phyloP scores from a whole-genome alignment of 257 asterid genomes.

The Jaltomata sinuosa region DNA sequence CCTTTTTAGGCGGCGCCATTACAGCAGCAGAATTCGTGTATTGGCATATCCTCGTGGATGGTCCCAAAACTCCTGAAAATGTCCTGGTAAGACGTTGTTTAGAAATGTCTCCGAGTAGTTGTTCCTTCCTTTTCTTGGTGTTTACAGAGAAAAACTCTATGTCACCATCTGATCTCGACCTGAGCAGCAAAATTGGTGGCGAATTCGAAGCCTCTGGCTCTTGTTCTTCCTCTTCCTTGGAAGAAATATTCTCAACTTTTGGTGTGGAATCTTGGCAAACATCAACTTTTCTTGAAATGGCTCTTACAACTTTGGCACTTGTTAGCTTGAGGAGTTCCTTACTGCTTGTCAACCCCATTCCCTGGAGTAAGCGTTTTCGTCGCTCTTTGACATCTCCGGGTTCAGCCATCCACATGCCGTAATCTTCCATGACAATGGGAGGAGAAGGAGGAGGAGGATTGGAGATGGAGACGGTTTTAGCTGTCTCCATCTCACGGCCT shows the following conservation, averaged over 20 bases:
- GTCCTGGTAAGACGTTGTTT: slow-evolving; percentile 80
- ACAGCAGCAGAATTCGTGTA: slow-evolving; percentile 21
- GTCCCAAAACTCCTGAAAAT: slow-evolving; percentile 30
- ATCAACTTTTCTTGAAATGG: slow-evolving; percentile 12
- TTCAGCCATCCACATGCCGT: slow-evolving; percentile 85
- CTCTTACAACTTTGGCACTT: neutral
- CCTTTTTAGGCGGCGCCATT: slow-evolving; percentile 17
- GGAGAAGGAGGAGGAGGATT: neutral
- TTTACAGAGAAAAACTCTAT: slow-evolving; percentile 38
- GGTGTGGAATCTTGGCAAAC: neutral
- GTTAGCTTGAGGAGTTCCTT: slow-evolving; percentile 6
- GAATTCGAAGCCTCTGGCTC: slow-evolving; percentile 1
- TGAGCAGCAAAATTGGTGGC: slow-evolving; percentile 27
- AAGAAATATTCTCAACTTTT: slow-evolving; percentile 5
- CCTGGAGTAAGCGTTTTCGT: slow-evolving; percentile 14
- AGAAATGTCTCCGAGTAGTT: slow-evolving; percentile 51
- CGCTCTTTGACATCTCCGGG: slow-evolving; percentile 18
- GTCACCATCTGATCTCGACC: slow-evolving; percentile 91
- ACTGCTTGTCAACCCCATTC: slow-evolving; percentile 15
- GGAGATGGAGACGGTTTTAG: neutral
- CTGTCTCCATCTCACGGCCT: slow-evolving; percentile 1
- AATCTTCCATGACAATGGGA: slow-evolving; percentile 27
- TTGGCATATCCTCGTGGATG: slow-evolving; percentile 28
- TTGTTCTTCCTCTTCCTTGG: slow-evolving; percentile 2
- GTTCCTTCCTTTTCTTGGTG: slow-evolving; percentile 65